Evolutionary conservation across 2,329 filamentous ascomycete species (phyloP), one percentile per base, ranked within the genome.

Genomic region (Chaetomium sp.): DNA sequence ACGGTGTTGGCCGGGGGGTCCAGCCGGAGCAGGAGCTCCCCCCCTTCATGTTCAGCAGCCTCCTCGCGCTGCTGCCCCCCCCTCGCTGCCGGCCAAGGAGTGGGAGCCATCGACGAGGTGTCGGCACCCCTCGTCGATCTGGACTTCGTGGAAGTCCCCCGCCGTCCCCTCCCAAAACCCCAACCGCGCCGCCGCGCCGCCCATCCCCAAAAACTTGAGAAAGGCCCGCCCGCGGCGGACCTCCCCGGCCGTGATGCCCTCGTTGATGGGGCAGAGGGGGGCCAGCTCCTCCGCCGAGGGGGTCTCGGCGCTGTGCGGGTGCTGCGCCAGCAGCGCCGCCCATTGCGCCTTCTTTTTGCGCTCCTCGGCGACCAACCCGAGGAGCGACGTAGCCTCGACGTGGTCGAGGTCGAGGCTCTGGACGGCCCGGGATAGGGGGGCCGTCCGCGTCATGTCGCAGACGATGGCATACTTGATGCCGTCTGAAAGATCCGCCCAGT

Each of bases 391-490:
- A 12, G 65, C 50, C 54, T 73, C 67, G n/a, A 56, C 33, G 13
- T 61, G 6, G 7, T 6, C 49, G 38, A 72, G 65, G n/a, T 23
- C 25, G 25, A 73, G 69, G 0, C 16, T 7, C 1, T 57, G 60
- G 10, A 62, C 49, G 21, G 64, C 66, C 0, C 49, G 33, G 21
- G 62, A 56, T 45, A 73, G 65, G 12, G 67, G 66, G 13, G 57
- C 42, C 13, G 55, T 50, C 21, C 49, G 25, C 9, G 65, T 65
- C 47, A 72, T 42, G 21, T 71, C 68, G 23, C 62, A 56, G 19
- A 70, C 21, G 54, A 73, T 69, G 31, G 70, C 63, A 25, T 68
- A 71, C 57, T 72, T 68, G 58, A 70, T 65, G 21, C 65, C 64
- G 21, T 68, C 56, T 4, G 69, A 51, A 12, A 74, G 68, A 33